phyloP scores from a whole-genome alignment of 1,284 basidiomycete species.

The Melampsora occidentalis region DNA sequence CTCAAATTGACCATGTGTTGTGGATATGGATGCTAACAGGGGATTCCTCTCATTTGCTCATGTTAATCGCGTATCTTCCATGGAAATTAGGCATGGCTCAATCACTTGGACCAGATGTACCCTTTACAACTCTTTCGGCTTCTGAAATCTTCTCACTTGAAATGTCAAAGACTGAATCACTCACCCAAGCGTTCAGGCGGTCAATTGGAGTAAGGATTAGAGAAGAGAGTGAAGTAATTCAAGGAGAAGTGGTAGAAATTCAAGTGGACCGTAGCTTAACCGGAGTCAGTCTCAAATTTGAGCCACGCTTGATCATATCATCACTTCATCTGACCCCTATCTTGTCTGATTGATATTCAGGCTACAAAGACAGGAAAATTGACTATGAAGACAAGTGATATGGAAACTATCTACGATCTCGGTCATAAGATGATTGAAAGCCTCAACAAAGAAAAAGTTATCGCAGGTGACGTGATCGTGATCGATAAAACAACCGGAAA shows the following conservation, averaged over 20 bases:
- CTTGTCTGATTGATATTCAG: slow-evolving; percentile 56
- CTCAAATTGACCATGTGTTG: slow-evolving; percentile 17
- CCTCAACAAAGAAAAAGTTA: slow-evolving; percentile 91
- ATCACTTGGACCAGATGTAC: slow-evolving; percentile 85
- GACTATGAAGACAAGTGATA: slow-evolving; percentile 97
- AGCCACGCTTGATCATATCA: slow-evolving; percentile 11
- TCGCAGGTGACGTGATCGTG: slow-evolving; percentile 90
- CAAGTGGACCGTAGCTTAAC: slow-evolving; percentile 96
- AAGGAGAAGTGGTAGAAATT: slow-evolving; percentile 97
- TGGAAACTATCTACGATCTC: slow-evolving; percentile 99
- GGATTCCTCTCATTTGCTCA: too few relatives aligned
- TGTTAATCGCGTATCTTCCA: too few relatives aligned
- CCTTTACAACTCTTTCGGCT: slow-evolving; percentile 94
- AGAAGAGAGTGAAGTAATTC: slow-evolving; percentile 95
- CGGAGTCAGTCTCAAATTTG: slow-evolving; percentile 56
- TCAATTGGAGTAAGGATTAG: slow-evolving; percentile 96
- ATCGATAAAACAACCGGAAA: slow-evolving; percentile 97
- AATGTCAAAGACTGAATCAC: slow-evolving; percentile 97
- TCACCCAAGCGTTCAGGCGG: slow-evolving; percentile 91
- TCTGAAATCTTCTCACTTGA: slow-evolving; percentile 93
- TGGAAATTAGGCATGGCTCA: slow-evolving; percentile 85
- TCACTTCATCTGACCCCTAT: background rate
- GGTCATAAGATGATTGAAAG: slow-evolving; percentile 99
- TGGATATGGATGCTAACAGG: background rate
- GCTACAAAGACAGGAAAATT: slow-evolving; percentile 97